Evolutionary conservation across 371 early-diverging fungal genomes (phyloP).

Genomic region (Syncephalastrum racemosum): DNA sequence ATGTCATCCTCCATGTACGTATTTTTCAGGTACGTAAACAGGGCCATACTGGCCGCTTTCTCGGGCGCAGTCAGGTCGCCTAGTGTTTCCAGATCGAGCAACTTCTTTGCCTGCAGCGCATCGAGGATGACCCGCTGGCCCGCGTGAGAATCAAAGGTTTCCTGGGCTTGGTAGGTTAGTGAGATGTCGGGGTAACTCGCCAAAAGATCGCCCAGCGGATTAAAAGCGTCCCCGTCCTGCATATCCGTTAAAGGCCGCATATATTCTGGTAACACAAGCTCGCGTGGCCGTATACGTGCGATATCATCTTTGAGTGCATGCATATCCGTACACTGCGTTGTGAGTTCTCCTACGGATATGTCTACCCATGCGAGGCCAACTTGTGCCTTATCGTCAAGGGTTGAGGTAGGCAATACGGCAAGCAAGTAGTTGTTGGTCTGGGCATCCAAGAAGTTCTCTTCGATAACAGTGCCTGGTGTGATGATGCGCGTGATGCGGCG

Average conservation of each 20-base stretch:
- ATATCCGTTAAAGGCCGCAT: conserved; percentile 1
- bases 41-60: conserved; percentile 49
- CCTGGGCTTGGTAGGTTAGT: conserved; percentile 28
- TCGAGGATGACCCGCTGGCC: conserved; percentile 8
- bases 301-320: conserved; percentile 64
- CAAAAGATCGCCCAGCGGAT: background rate
- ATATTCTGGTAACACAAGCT: conserved; percentile 65
- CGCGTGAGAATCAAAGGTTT: conserved; percentile 13
- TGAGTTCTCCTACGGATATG: conserved; percentile 89
- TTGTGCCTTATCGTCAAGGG: conserved; percentile 6
- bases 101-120: conserved; percentile 2
- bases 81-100: background rate
- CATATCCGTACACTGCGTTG: conserved; percentile 55
- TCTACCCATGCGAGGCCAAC: conserved; percentile 91
- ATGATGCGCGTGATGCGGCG: conserved; percentile 79
- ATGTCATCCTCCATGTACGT: conserved; percentile 52
- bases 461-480: conserved; percentile 88
- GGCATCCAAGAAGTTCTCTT: conserved; percentile 64
- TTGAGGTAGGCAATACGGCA: conserved; percentile 35
- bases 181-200: conserved; percentile 6
- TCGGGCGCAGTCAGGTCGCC: conserved; percentile 29
- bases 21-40: conserved; percentile 56
- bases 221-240: conserved; percentile 1
- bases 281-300: conserved; percentile 82
- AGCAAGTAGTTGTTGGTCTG: conserved; percentile 71